Conservation (phyloP, 306 rosid genomes). For the Malus fusca region DNA sequence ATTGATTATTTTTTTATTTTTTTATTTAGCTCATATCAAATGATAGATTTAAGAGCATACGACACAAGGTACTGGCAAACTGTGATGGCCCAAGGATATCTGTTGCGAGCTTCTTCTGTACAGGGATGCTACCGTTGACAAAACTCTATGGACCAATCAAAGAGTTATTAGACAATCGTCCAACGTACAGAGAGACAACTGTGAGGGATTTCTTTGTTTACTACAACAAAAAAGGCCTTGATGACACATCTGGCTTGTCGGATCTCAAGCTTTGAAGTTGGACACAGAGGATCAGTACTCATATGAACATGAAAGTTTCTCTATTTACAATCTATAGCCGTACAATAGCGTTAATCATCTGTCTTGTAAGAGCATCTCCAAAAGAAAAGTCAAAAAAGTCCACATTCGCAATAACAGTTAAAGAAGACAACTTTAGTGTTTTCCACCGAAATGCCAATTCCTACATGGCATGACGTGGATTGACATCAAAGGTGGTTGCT, state of each 20-base stretch:
- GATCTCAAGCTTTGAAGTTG: background rate
- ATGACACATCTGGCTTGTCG: background rate
- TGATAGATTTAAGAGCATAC: slow-evolving; percentile 37
- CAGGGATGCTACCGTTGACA: background rate
- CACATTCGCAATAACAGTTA: too few relatives aligned
- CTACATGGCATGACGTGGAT: too few relatives aligned
- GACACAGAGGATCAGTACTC: too few relatives aligned
- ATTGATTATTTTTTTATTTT: too few relatives aligned
- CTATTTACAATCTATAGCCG: too few relatives aligned
- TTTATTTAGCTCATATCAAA: slow-evolving; percentile 20
- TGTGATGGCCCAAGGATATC: slow-evolving; percentile 5
- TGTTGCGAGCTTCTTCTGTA: background rate
- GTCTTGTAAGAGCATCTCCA: too few relatives aligned
- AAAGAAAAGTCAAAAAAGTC: too few relatives aligned
- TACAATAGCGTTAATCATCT: too few relatives aligned
- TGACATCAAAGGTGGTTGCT: too few relatives aligned
- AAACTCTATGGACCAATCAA: slow-evolving; percentile 1
- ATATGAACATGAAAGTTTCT: too few relatives aligned
- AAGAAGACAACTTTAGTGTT: too few relatives aligned
- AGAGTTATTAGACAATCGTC: background rate
- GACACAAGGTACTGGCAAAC: slow-evolving; percentile 27
- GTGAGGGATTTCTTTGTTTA: background rate
- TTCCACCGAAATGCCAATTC: too few relatives aligned
- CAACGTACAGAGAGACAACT: background rate
- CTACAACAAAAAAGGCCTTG: background rate